A percentile compares a stretch with the other conserved stretches of the same genome.
These are phyloP conservation scores for Brasilioporus rufonigricans DNA, from an alignment of 768 basidiomycete species.

Conservation along the genomic window DNA sequence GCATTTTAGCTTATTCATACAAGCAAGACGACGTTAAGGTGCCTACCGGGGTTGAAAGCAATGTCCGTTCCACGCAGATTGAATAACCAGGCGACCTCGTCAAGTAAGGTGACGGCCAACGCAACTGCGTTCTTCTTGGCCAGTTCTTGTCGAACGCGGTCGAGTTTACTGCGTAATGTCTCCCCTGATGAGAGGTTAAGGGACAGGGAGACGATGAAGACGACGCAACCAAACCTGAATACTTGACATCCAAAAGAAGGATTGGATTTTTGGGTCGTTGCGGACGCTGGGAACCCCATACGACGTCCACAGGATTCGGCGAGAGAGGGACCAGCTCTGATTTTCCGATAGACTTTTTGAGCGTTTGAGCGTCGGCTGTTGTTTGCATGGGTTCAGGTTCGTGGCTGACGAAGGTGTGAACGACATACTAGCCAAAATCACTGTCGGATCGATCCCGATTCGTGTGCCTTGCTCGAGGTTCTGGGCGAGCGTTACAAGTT, in stretches of 20 bases:
- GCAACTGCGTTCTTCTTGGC: constrained; percentile 54
- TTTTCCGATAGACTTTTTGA: constrained; percentile 56
- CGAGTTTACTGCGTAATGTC: constrained; percentile 64
- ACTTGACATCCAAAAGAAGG: constrained; percentile 69
- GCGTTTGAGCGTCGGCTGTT: constrained; percentile 61
- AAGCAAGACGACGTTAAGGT: background rate
- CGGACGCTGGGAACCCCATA: constrained; percentile 73
- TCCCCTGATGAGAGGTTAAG: constrained; percentile 42
- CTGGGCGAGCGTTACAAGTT: constrained; percentile 32
- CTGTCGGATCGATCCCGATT: constrained; percentile 80
- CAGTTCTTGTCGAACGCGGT: constrained; percentile 61
- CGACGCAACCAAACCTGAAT: constrained; percentile 49
- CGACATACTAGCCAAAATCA: constrained; percentile 63
- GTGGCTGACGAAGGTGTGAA: constrained; percentile 12
- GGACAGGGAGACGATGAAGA: background rate
- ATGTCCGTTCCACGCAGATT: constrained; percentile 93
- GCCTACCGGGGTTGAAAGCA: constrained; percentile 72
- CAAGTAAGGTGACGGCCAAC: constrained; percentile 81
- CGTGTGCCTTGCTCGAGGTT: constrained; percentile 57
- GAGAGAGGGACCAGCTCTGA: constrained; percentile 65
- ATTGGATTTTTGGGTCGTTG: constrained; percentile 63
- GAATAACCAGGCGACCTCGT: constrained; percentile 94
- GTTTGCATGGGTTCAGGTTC: background rate
- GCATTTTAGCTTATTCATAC: background rate
- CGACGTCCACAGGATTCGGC: constrained; percentile 73